Evolutionary conservation across 2,329 filamentous ascomycete species (phyloP).

Genomic region (Zymoseptoria brevis): DNA sequence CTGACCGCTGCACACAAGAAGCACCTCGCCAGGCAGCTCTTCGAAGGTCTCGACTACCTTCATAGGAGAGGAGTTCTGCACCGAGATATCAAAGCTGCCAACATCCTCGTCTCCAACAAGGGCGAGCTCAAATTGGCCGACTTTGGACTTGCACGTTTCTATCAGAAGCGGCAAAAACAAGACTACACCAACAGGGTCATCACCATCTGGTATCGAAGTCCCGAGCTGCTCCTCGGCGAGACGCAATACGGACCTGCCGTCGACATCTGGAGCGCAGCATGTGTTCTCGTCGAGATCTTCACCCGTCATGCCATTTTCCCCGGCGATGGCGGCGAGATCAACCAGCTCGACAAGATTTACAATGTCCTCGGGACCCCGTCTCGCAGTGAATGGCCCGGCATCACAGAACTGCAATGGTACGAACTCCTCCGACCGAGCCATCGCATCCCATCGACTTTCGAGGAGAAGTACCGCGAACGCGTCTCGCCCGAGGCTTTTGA

Average conservation of each 20-base stretch:
- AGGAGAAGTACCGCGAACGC: constrained; percentile 70
- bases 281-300: constrained; percentile 94
- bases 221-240: constrained; percentile 82
- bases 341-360: constrained; percentile 95
- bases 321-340: constrained; percentile 90
- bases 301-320: constrained; percentile 89
- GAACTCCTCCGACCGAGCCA: constrained; percentile 76
- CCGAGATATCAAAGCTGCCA: constrained; percentile 96
- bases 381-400: constrained; percentile 73
- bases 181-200: constrained; percentile 99
- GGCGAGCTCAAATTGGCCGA: constrained; percentile 89
- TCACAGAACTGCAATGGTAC: constrained; percentile 96
- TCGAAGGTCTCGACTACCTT: constrained; percentile 87
- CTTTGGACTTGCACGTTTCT: constrained; percentile 93
- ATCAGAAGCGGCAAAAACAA: constrained; percentile 80
- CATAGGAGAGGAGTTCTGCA: constrained; percentile 90
- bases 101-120: constrained; percentile 85
- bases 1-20: constrained; percentile 83
- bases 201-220: constrained; percentile 94
- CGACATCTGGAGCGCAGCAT: constrained; percentile 95
- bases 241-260: constrained; percentile 84
- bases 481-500: constrained; percentile 77
- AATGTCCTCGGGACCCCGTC: constrained; percentile 82
- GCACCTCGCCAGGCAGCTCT: constrained; percentile 83
- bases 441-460: constrained; percentile 66